Evolutionary conservation across 306 rosid species (phyloP).

Genomic region (Cucurbita maxima): DNA sequence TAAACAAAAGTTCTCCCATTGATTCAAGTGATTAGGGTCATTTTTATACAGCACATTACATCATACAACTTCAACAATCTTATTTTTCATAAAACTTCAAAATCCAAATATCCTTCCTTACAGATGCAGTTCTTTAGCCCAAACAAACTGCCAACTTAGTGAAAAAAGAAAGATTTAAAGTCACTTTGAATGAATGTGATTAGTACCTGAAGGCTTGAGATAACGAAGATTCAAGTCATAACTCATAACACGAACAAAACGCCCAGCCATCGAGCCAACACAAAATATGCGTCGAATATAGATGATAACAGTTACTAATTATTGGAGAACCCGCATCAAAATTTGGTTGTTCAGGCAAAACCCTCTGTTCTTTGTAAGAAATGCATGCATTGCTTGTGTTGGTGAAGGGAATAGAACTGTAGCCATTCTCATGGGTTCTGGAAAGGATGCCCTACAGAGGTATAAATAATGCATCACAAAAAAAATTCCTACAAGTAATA

Average conservation of each 20-base stretch:
- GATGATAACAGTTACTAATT: background rate
- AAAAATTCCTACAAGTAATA: constrained; percentile 6
- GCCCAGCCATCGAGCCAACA: background rate
- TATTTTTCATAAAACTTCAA: background rate
- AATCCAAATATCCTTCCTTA: background rate
- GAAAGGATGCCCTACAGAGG: constrained; percentile 25
- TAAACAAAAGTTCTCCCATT: too few relatives aligned
- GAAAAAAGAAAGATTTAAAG: background rate
- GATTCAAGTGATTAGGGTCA: too few relatives aligned
- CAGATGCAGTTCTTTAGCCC: background rate
- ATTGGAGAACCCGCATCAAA: constrained; percentile 49
- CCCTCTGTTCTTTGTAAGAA: constrained; percentile 45
- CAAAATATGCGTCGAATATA: background rate
- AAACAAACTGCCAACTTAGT: background rate
- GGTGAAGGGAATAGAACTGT: constrained; percentile 34
- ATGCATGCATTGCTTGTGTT: constrained; percentile 54
- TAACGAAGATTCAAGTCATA: background rate
- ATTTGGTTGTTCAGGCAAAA: constrained; percentile 46
- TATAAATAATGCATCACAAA: background rate
- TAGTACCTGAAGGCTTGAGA: background rate
- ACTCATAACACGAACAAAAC: background rate
- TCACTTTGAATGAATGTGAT: background rate
- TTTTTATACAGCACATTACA: too few relatives aligned
- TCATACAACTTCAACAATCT: background rate
- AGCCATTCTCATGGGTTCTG: constrained; percentile 31